Conservation (phyloP, 1,284 basidiomycete genomes). For the Sporisorium iseilematis-ciliati region DNA sequence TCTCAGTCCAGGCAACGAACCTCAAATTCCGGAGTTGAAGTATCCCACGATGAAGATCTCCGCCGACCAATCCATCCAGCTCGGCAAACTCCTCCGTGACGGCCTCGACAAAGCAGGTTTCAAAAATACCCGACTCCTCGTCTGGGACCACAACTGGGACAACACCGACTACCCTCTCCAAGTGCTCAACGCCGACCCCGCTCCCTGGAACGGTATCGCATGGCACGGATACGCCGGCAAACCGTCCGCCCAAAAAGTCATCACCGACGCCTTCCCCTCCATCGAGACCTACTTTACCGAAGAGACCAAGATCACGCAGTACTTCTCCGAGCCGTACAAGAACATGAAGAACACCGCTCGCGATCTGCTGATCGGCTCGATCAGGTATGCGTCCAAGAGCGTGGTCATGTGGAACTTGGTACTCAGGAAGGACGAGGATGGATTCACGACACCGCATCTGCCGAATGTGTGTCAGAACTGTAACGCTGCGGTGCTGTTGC, state of each 20-base stretch:
- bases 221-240: constrained; percentile 60
- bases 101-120: constrained; percentile 40
- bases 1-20: constrained; percentile 51
- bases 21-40: constrained; percentile 23
- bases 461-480: constrained; percentile 54
- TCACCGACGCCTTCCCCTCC: constrained; percentile 48
- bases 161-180: constrained; percentile 27
- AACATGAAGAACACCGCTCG: constrained; percentile 52
- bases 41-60: constrained; percentile 52
- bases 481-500: constrained; percentile 47
- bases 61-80: constrained; percentile 20
- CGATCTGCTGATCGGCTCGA: constrained; percentile 46
- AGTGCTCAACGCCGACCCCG: constrained; percentile 41
- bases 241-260: constrained; percentile 28
- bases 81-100: constrained; percentile 28
- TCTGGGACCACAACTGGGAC: constrained; percentile 58
- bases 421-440: constrained; percentile 52
- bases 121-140: constrained; percentile 25
- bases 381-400: constrained; percentile 34
- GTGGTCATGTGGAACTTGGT: constrained; percentile 55
- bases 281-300: constrained; percentile 50
- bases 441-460: constrained; percentile 53
- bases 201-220: constrained; percentile 38
- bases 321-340: constrained; percentile 53
- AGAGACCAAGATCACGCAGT: constrained; percentile 53